Base-by-base conservation (phyloP, 2,329 filamentous ascomycete genomes). In the Fusarium sp. region DNA sequence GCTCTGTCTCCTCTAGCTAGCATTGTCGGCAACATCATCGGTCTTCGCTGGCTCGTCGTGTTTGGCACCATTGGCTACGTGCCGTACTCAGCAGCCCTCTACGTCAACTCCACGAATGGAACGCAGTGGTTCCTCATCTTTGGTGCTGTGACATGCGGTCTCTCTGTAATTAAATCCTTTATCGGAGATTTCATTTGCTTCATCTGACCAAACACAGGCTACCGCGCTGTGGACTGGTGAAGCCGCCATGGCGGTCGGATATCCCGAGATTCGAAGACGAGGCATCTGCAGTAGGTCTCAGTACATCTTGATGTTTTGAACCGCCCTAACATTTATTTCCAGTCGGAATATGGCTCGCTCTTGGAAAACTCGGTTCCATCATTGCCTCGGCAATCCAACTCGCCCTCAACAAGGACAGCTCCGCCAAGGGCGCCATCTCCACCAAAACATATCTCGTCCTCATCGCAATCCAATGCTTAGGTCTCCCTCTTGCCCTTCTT, bases 11-110 rank as follows among this genome's bases (percentile, higher is more conserved):
- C 52, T 16, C n/a, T 57, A 3, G 52, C 62, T 5, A 45, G 62
- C 8, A 64, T 64, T 4, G 50, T 58, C 14, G 62, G 50, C 27
- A 64, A 58, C 27, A 45, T 64, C n/a, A 45, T 64, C 32, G 35
- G 62, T 6, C 25, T 64, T 3, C 35, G 58, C 39, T 64, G 62
- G 50, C 10, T 58, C n/a, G 54, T 64, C 20, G 25, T 64, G 16
- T 64, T 64, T 25, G 62, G 62, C 4, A 64, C 62, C 1, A 52
- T 64, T 7, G 50, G 62, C 18, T 64, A 58, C 7, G 62, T 58
- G n/a, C 62, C 62, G 6, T 64, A 64, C 37, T 64, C 50, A 1
- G 61, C 61, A 1, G 61, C 61, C 2, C n/a, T 57, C 4, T 57
- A 57, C 32, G 52, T 57, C 20, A 57, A 57, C 20, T 57, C 52